Base-by-base conservation (phyloP, 805 yeast genomes). In the Pichia phayaonensis region DNA sequence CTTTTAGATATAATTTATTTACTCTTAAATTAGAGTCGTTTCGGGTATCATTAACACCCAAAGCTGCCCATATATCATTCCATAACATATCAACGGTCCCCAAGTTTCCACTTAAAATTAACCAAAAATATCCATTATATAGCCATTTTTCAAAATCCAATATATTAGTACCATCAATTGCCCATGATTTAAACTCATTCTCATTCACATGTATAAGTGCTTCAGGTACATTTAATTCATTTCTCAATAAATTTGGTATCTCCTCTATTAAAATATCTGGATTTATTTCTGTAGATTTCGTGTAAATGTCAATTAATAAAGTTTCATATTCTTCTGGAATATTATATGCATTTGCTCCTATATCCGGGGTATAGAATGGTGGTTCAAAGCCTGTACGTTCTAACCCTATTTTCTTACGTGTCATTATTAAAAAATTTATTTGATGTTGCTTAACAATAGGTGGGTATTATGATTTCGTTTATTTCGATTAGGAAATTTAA, bases 61-160 rank as follows among this genome's bases (percentile, higher is more conserved):
- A 18, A 15, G 44, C 36, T 7, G 38, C 12, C 50, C 41, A 48
- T 10, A 77, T 39, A 43, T 75, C 52, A 2, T 53, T 50, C 83
- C 83, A 78, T 22, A 68, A 59, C 7, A 65, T 62, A 42, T 70
- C 70, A 4, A 77, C 68, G 0, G 60, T 45, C 2, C 54, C 55
- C 21, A 62, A 54, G 51, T 77, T 71, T 11, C 49, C 39, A 24
- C 56, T 55, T 44, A 74, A 64, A 13, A 70, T 61, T 40, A 76
- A 50, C 44, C 76, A 56, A 27, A 74, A 69, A 41, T 69, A 73
- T 2, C 77, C 74, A 44, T 60, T 61, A 40, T 63, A 60, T 34
- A 77, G 48, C 40, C 74, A 61, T 50, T 69, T 71, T 43, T 75
- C 80, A 53, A 77, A 75, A 56, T 76, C 81, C 13, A 78, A 68